These are phyloP conservation scores for Selaginella tamariscina DNA, from an alignment of 75 land plant species.

Conservation along the genomic window DNA sequence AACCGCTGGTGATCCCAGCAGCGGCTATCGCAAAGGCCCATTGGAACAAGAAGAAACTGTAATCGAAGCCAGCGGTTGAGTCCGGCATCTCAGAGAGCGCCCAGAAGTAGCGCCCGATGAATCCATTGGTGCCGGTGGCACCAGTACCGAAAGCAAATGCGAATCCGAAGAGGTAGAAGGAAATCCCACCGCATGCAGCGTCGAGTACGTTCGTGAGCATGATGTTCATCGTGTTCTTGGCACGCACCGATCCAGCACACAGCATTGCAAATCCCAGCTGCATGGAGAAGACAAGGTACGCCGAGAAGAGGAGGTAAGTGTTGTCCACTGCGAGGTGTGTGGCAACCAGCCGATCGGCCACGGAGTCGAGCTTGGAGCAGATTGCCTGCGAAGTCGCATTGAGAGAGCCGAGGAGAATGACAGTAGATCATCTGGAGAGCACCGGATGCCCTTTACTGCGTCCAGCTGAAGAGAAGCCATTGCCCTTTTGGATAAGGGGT, in stretches of 20 bases:
- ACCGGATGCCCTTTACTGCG: neutral
- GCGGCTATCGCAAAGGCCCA: slow-evolving; percentile 38
- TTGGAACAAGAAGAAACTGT: slow-evolving; percentile 50
- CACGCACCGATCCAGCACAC: slow-evolving; percentile 57
- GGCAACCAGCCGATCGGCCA: slow-evolving; percentile 20
- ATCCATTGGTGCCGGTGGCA: slow-evolving; percentile 32
- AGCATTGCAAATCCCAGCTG: slow-evolving; percentile 83
- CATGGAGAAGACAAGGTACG: slow-evolving; percentile 74
- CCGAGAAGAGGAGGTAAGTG: slow-evolving; percentile 63
- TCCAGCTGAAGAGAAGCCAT: neutral
- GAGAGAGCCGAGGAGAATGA: neutral
- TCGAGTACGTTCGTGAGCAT: slow-evolving; percentile 75
- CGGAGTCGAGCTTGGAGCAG: slow-evolving; percentile 33
- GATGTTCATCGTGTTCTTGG: slow-evolving; percentile 64
- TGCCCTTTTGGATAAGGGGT: too few species aligned
- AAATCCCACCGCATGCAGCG: slow-evolving; percentile 56
- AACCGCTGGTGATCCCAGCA: slow-evolving; percentile 53
- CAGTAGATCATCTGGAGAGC: neutral
- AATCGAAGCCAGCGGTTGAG: slow-evolving; percentile 31
- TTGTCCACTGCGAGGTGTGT: slow-evolving; percentile 43
- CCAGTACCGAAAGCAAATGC: slow-evolving; percentile 57
- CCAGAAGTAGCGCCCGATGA: slow-evolving; percentile 48
- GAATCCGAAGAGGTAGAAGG: slow-evolving; percentile 57
- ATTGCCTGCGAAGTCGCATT: slow-evolving; percentile 16
- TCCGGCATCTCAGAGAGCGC: slow-evolving; percentile 28